phyloP scores from a whole-genome alignment of 2,329 filamentous ascomycete species.

The Venturia pyrina region DNA sequence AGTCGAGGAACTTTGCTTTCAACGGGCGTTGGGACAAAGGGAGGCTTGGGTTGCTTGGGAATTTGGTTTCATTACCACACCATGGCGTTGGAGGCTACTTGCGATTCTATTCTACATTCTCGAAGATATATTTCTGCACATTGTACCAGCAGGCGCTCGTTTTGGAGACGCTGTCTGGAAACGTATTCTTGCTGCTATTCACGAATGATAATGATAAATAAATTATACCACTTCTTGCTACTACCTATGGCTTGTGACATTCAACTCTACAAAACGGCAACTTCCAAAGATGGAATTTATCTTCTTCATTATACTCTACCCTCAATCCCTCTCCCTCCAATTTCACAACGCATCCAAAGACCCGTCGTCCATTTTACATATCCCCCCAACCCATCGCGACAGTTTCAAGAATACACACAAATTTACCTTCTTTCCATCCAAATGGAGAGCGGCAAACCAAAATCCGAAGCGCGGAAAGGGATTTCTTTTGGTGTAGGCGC shows the following conservation, averaged over 20 bases:
- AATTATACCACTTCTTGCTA: background rate
- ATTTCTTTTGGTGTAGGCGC: background rate
- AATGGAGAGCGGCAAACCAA: background rate
- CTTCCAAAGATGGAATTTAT: too few relatives aligned
- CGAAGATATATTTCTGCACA: background rate
- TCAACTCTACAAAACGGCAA: too few relatives aligned
- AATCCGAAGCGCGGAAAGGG: too few relatives aligned
- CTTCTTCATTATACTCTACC: too few relatives aligned
- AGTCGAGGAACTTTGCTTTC: background rate
- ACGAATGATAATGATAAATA: conserved; percentile 1
- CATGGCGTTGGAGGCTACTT: background rate
- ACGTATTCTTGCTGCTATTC: background rate
- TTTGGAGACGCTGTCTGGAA: background rate
- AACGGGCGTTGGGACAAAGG: background rate
- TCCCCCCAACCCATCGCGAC: background rate
- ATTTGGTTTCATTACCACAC: background rate
- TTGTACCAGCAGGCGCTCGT: background rate
- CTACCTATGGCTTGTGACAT: too few relatives aligned
- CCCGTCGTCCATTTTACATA: background rate
- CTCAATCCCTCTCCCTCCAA: too few relatives aligned
- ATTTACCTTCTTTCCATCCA: background rate
- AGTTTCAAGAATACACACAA: background rate
- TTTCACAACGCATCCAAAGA: background rate
- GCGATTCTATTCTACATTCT: background rate
- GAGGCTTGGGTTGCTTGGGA: background rate